Evolutionary conservation across 2,329 filamentous ascomycete genomes (phyloP), one percentile per base, ranked within the genome.

Genomic region (Curvularia eragrostidis): DNA sequence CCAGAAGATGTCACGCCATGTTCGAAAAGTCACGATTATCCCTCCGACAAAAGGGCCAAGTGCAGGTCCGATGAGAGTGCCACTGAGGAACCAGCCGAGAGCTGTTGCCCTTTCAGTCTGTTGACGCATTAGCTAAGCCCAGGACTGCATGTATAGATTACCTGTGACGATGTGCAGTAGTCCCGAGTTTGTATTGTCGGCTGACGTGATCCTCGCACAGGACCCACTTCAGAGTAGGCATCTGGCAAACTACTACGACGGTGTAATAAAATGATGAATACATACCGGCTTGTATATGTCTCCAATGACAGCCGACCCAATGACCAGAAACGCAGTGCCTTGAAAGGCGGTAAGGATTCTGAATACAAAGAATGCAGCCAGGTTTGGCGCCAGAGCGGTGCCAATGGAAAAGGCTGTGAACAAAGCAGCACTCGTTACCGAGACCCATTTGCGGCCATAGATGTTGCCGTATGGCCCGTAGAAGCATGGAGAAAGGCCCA

Each of bases 1-100:
- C 87, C 89, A 93, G 78, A 92, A 93, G 52, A 93, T 91, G 41
- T 85, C 84, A 18, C 89, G 83, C 91, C 91, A 94, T 2, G 82
- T 84, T 6, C 83, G 81, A 74, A 87, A 92, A 0, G 89, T 93
- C 15, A 93, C 89, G 49, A 94, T 91, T 43, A 92, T 87, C 23
- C 90, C 91, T 53, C 90, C 86, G 9, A 93, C 80, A 66, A 91
- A 90, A 0, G 86, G 85, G 1, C 90, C 73, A 26, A 76, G 41
- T 5, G 74, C 72, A 6, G 90, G 90, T 0, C 90, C 90, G 44
- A 91, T 85, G 0, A 93, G 79, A 0, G 88, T 91, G 0, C 89
- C 89, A 0, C 83, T 86, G 38, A 91, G 74, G 67, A 91, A 91
- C 87, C 88, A 93, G 1, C 88, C 87, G 10, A 91, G 83, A 1